phyloP scores from a whole-genome alignment of 2,329 filamentous ascomycete species.

The Fusarium proliferatum region DNA sequence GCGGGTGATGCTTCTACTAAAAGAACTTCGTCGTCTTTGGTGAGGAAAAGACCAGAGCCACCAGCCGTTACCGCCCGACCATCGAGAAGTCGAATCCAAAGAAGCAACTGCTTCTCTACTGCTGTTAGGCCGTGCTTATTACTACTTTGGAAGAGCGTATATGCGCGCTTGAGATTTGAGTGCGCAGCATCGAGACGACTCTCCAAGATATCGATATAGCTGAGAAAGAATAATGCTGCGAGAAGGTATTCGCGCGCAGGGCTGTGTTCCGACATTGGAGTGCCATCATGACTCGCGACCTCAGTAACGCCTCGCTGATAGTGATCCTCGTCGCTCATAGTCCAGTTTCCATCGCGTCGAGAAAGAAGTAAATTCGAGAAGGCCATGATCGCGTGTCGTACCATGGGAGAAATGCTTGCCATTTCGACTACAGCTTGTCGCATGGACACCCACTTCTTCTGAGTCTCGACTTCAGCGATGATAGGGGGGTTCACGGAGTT shows the following conservation, averaged over 20 bases:
- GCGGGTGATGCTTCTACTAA: constrained; percentile 57
- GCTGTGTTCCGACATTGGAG: constrained; percentile 46
- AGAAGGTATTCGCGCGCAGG: constrained; percentile 56
- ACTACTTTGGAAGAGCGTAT: constrained; percentile 57
- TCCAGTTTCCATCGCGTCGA: constrained; percentile 48
- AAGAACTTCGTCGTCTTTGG: constrained; percentile 58
- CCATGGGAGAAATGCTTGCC: constrained; percentile 59
- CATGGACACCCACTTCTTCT: constrained; percentile 63
- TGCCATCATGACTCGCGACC: constrained; percentile 42
- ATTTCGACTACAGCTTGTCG: constrained; percentile 61
- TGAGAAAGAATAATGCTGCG: constrained; percentile 64
- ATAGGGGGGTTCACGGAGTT: constrained; percentile 63
- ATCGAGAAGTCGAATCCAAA: constrained; percentile 67
- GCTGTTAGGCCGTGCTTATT: constrained; percentile 51
- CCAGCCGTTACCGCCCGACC: constrained; percentile 66
- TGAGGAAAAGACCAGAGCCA: constrained; percentile 64
- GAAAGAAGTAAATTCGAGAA: constrained; percentile 61
- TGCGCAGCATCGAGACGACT: constrained; percentile 59
- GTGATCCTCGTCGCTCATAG: constrained; percentile 50
- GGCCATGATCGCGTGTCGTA: constrained; percentile 60
- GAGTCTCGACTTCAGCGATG: constrained; percentile 63
- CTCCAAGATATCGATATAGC: constrained; percentile 63
- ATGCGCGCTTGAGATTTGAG: constrained; percentile 61
- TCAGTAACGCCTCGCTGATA: constrained; percentile 53
- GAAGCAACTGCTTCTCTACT: constrained; percentile 60